Evolutionary conservation across 805 yeast species (phyloP).

Genomic region (Zygosaccharomyces gambellarensis): DNA sequence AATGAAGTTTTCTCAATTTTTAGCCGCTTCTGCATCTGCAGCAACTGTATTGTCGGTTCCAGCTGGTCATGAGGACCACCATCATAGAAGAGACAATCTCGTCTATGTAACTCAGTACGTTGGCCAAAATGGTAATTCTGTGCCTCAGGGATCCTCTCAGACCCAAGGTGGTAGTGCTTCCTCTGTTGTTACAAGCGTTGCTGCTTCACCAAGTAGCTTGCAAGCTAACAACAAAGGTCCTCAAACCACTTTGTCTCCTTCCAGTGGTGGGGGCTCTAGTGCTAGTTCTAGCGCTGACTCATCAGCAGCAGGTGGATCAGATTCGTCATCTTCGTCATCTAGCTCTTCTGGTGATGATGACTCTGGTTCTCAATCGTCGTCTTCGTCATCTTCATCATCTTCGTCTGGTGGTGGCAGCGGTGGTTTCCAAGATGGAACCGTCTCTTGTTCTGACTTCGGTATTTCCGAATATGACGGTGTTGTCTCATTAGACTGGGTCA

Average conservation of each 20-base stretch:
- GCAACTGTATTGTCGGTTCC: constrained; percentile 29
- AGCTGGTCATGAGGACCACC: constrained; percentile 24
- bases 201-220: constrained; percentile 1
- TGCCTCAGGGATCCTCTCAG: constrained; percentile 7
- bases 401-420: constrained; percentile 42
- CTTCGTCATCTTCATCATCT: constrained; percentile 22
- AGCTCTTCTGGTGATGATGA: background rate
- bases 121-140: constrained; percentile 28
- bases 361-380: constrained; percentile 5
- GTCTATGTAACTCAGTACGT: constrained; percentile 34
- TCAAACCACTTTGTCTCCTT: constrained; percentile 19
- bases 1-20: constrained; percentile 25
- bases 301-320: constrained; percentile 1
- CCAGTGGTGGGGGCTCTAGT: constrained; percentile 11
- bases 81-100: constrained; percentile 28
- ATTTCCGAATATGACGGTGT: constrained; percentile 67
- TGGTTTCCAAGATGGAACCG: constrained; percentile 64
- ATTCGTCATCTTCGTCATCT: constrained; percentile 16
- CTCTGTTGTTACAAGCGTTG: background rate
- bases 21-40: constrained; percentile 23
- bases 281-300: constrained; percentile 12
- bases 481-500: constrained; percentile 51
- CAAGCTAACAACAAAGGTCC: constrained; percentile 11
- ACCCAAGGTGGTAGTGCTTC: background rate
- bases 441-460: constrained; percentile 51